Base-by-base conservation (phyloP, 1,284 basidiomycete genomes). In the Ganoderma sp. region DNA sequence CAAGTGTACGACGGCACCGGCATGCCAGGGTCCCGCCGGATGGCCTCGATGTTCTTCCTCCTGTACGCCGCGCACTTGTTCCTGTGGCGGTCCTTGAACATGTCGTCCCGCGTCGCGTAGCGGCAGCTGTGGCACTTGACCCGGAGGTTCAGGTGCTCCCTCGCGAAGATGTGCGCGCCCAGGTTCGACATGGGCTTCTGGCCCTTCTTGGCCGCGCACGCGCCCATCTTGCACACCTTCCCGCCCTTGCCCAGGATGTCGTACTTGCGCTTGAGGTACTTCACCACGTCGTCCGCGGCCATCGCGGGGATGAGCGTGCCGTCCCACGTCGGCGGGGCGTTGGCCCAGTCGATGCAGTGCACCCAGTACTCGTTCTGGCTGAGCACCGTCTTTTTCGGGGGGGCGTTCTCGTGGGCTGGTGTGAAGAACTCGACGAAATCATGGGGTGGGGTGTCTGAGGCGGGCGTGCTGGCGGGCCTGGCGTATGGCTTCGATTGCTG, bases 271-370 rank as follows among this genome's bases (percentile, higher is more conserved):
- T 28, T 15, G 15, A 56, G 34, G 19, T 34, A 42, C 3, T n/a
- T 10, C 34, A 19, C 25, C 34, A 56, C 19, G 25, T 56, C 39
- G 52, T 63, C 34, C 6, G 37, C 37, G 14, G 63, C 50, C 63
- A 64, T 56, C 14, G 22, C 12, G 32, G 43, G 63, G 19, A 65
- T 22, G 25, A 7, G 41, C 25, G 3, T n/a, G 34, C 41, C 39
- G 34, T 52, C 45, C 64, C 64, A 69, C 2, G 42, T 39, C 10
- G 32, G 54, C 0, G 65, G 68, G 19, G 52, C 52, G 37, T 58
- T 45, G 12, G 32, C 10, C 66, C 62, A 63, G 66, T 67, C 42
- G 45, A 67, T 39, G 17, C 10, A 43, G 45, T 67, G 66, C n/a
- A 63, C 45, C 54, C 43, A 62, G 32, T 52, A 25, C 42, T 48